Evolutionary conservation across 257 asterid species (phyloP), one percentile per base, ranked within the genome.

Genomic region (Sherardia arvensis): DNA sequence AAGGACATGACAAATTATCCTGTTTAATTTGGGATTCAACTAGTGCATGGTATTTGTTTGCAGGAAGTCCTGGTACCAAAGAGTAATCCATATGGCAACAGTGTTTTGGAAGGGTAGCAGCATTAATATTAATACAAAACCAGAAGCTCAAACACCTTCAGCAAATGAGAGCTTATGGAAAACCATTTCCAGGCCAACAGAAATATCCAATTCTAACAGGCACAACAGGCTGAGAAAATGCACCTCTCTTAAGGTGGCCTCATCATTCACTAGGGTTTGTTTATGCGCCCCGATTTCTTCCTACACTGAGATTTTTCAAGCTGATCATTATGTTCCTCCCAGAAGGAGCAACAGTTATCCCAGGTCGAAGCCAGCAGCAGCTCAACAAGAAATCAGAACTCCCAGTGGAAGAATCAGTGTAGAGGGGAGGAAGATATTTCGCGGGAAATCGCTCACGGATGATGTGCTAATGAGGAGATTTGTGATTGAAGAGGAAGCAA

Each of bases 51-150:
- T 32, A 26, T 12, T 12, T 4, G 22, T 43, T 62, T 70, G 66
- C 27, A 87, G 94, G 94, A 90, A 85, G 79, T 85, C 93, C 70
- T 87, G 95, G 97, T 90, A 90, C 69, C 96, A 82, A 80, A 79
- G 90, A 81, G 97, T 88, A 69, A 74, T 87, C 72, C 86, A 82
- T 60, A 85, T 85, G 94, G 86, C 95, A 26, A 77, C 88, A 43
- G 12, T 71, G 14, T 49, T 15, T 3, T 85, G 96, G 97, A 90
- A 84, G 77, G 49, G 72, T 49, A 59, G 48, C 1, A 18, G 4
- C 51, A 43, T 43, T 43, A 43, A 2, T 33, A n/a, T n/a, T n/a
- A 33, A 66, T 30, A 74, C 82, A 57, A 85, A 79, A 73, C 61
- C 88, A 43, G 64, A 83, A 49, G 75, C 74, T 15, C 17, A 4